Percentiles rank a stretch among this genome's conserved stretches.
phyloP scores from a whole-genome alignment of 345 rosid species.

The Dipteronia dyeriana region DNA sequence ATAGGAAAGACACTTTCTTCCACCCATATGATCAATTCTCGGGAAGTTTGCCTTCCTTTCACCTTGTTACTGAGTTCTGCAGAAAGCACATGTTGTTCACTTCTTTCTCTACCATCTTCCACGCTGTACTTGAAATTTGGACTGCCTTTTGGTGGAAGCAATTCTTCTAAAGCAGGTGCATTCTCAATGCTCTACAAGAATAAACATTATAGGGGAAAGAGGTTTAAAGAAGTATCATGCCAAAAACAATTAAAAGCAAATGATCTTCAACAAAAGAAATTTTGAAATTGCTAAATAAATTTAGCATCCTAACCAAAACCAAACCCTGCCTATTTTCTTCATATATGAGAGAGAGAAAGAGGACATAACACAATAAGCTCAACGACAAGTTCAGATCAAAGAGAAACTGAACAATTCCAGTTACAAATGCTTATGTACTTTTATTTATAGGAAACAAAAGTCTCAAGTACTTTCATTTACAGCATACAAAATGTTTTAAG shows the following conservation, averaged over 20 bases:
- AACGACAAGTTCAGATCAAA: background rate
- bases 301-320: background rate
- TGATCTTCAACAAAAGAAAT: background rate
- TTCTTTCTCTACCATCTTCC: slow-evolving; percentile 69
- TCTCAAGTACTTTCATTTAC: background rate
- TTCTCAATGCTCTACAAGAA: slow-evolving; percentile 78
- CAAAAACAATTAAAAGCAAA: slow-evolving; percentile 14
- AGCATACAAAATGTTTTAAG: background rate
- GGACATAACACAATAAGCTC: background rate
- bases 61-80: slow-evolving; percentile 78
- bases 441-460: background rate
- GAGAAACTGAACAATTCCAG: background rate
- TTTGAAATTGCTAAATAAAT: background rate
- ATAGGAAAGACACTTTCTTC: slow-evolving; percentile 71
- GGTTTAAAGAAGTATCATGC: slow-evolving; percentile 18
- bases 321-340: slow-evolving; percentile 7
- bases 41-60: slow-evolving; percentile 79
- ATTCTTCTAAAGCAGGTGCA: slow-evolving; percentile 80
- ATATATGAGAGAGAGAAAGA: background rate
- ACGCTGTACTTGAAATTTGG: slow-evolving; percentile 65
- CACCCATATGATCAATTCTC: slow-evolving; percentile 79
- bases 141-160: slow-evolving; percentile 85
- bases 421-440: background rate
- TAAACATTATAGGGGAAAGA: slow-evolving; percentile 21
- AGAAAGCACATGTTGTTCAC: slow-evolving; percentile 70